Conservation (phyloP, 1,284 basidiomycete genomes). For the Ganoderma leucocontextum region DNA sequence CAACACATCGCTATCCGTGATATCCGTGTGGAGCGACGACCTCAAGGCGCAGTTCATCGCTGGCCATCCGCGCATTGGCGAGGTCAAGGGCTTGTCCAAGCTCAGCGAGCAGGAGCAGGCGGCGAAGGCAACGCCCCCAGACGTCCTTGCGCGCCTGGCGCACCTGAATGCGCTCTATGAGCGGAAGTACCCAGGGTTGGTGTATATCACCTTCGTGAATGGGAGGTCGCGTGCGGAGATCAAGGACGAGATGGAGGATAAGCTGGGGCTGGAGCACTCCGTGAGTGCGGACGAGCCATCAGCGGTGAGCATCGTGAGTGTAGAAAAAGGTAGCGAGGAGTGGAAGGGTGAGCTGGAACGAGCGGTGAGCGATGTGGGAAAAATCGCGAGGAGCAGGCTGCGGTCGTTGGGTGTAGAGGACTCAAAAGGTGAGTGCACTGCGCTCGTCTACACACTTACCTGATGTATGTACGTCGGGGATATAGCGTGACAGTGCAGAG, state of each 20-base stretch:
- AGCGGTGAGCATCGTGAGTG: slow-evolving; percentile 46
- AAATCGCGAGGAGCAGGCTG: slow-evolving; percentile 77
- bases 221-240: slow-evolving; percentile 78
- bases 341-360: slow-evolving; percentile 66
- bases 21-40: slow-evolving; percentile 63
- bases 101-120: slow-evolving; percentile 86
- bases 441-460: not conserved
- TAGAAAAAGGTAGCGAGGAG: slow-evolving; percentile 51
- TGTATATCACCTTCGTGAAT: slow-evolving; percentile 93
- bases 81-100: slow-evolving; percentile 73
- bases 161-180: slow-evolving; percentile 85
- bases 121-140: slow-evolving; percentile 62
- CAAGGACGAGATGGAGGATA: slow-evolving; percentile 81
- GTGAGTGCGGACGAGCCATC: slow-evolving; percentile 52
- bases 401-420: slow-evolving; percentile 48
- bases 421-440: slow-evolving; percentile 23
- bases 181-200: slow-evolving; percentile 72
- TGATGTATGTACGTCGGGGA: not conserved
- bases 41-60: slow-evolving; percentile 76
- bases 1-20: slow-evolving; percentile 60
- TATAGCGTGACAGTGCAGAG: not conserved
- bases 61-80: slow-evolving; percentile 91
- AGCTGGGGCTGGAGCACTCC: slow-evolving; percentile 61
- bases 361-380: slow-evolving; percentile 77
- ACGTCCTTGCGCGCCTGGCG: slow-evolving; percentile 66